phyloP scores from a whole-genome alignment of 2,329 filamentous ascomycete genomes.

The Phyllosticta citrichinensis region DNA sequence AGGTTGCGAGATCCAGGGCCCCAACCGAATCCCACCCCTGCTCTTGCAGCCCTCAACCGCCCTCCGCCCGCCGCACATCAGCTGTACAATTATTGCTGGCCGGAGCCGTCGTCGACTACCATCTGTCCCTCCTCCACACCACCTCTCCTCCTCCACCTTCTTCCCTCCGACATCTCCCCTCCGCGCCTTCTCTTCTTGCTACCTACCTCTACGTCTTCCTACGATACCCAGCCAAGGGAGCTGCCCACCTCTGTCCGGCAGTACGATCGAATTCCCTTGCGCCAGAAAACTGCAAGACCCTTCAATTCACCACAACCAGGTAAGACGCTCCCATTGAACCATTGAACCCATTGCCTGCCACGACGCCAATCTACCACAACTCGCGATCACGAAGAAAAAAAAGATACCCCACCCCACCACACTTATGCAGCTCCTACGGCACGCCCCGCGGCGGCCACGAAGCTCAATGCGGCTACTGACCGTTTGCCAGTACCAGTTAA shows the following conservation, averaged over 20 bases:
- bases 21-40: constrained; percentile 11
- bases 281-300: neutral
- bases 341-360: neutral
- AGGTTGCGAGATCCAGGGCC: neutral
- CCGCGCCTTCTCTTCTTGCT: neutral
- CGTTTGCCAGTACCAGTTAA: neutral
- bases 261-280: constrained; percentile 11
- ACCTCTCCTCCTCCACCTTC: neutral
- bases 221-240: constrained; percentile 10
- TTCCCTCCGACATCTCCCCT: neutral
- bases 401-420: neutral
- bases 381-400: neutral
- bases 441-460: neutral
- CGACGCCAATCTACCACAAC: neutral
- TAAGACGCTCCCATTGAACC: neutral
- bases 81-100: neutral
- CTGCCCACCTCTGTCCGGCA: constrained; percentile 4
- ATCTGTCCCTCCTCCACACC: neutral
- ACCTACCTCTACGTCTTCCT: neutral
- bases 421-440: neutral
- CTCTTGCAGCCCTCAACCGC: constrained; percentile 9
- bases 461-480: neutral
- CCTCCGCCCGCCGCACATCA: neutral
- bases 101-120: neutral
- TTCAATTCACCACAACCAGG: neutral